Percentiles rank a stretch among this genome's conserved stretches.
Evolutionary conservation across 306 rosid species (phyloP).

Genomic region (Inga oerstediana): DNA sequence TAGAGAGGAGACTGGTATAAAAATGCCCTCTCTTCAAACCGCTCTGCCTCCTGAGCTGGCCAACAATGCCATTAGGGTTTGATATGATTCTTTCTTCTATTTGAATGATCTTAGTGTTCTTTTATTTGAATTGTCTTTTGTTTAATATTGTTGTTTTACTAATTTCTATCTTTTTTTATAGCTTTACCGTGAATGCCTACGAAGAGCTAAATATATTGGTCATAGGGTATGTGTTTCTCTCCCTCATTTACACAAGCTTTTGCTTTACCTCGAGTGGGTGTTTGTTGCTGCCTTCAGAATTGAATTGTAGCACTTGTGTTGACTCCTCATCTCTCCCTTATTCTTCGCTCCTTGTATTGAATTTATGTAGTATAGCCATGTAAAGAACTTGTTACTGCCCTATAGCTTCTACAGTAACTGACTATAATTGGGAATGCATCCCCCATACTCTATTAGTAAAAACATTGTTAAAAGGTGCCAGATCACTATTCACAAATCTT

Average conservation of each 20-base stretch:
- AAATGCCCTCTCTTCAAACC: slow-evolving; percentile 93
- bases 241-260: background rate
- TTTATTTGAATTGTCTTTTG: background rate
- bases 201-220: slow-evolving; percentile 90
- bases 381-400: background rate
- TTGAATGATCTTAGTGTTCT: background rate
- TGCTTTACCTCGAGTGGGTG: background rate
- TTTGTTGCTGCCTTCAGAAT: slow-evolving; percentile 18
- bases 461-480: background rate
- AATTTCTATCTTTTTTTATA: slow-evolving; percentile 9
- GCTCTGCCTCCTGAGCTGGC: slow-evolving; percentile 95
- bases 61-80: slow-evolving; percentile 83
- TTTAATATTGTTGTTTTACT: background rate
- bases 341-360: background rate
- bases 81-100: slow-evolving; percentile 12
- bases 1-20: background rate
- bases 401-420: background rate
- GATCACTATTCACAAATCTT: background rate
- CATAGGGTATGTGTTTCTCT: slow-evolving; percentile 55
- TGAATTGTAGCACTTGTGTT: background rate
- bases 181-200: slow-evolving; percentile 95
- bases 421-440: background rate
- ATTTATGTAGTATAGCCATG: background rate
- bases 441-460: background rate
- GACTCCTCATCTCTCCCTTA: background rate